A percentile compares a stretch with the other conserved stretches of the same genome.
Evolutionary conservation across 2,329 filamentous ascomycete species (phyloP).

Genomic region (Exophiala spinifera): DNA sequence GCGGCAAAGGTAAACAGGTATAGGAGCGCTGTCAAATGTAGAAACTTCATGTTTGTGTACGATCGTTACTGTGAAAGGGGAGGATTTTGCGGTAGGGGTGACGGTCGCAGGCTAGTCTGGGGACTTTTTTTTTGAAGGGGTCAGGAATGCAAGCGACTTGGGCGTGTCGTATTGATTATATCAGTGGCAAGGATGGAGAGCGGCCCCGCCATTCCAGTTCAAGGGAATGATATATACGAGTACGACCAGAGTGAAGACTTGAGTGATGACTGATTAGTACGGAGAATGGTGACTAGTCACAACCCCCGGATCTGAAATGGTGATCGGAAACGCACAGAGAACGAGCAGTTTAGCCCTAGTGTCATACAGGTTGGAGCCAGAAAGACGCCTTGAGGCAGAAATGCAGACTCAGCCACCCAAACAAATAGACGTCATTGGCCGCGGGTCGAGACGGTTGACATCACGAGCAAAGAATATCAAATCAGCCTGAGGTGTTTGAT

Average conservation of each 20-base stretch:
- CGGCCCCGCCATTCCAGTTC: too few species aligned
- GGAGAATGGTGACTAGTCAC: too few species aligned
- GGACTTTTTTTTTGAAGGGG: too few species aligned
- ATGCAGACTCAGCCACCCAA: not conserved
- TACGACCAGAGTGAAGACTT: not conserved
- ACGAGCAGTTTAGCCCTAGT: too few species aligned
- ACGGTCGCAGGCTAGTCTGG: not conserved
- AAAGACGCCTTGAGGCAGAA: not conserved
- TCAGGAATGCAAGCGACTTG: too few species aligned
- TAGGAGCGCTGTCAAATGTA: slow-evolving; percentile 11
- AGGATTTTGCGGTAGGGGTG: not conserved
- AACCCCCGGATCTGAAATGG: not conserved
- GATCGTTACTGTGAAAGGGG: not conserved
- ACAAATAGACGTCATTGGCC: not conserved
- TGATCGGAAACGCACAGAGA: too few species aligned
- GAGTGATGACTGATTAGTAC: not conserved
- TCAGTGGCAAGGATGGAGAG: too few species aligned
- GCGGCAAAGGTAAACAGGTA: slow-evolving; percentile 18
- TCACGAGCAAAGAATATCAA: not conserved
- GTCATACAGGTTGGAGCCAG: not conserved
- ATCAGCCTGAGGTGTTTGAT: not conserved
- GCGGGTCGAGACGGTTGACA: not conserved
- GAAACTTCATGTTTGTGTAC: slow-evolving; percentile 18
- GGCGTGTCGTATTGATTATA: too few species aligned
- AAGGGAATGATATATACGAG: too few species aligned